Percentiles rank a stretch among this genome's conserved stretches.
Conservation (phyloP, 805 yeast genomes). For the Wickerhamiella occidentalis region DNA sequence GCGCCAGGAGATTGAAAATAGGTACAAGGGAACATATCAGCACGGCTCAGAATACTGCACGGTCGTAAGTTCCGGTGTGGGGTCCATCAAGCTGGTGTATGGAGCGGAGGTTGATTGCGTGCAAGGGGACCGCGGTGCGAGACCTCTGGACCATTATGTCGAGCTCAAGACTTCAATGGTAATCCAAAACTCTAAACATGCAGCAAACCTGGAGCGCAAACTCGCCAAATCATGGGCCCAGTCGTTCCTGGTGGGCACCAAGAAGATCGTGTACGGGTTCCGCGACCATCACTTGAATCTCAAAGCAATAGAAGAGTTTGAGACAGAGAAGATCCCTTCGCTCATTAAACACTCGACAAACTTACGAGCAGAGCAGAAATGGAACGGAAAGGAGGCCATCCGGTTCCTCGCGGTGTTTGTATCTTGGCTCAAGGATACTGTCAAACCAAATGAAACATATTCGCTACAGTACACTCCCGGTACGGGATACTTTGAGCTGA, state of each 20-base stretch:
- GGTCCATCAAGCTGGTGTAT: slow-evolving; percentile 49
- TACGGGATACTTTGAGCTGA: slow-evolving; percentile 14
- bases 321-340: slow-evolving; percentile 65
- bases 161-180: slow-evolving; percentile 67
- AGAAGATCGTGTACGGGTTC: slow-evolving; percentile 73
- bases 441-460: slow-evolving; percentile 41
- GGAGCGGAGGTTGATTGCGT: slow-evolving; percentile 93
- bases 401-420: slow-evolving; percentile 78
- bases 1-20: slow-evolving; percentile 53
- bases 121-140: slow-evolving; percentile 53
- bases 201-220: slow-evolving; percentile 59
- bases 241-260: slow-evolving; percentile 76
- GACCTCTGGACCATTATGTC: slow-evolving; percentile 56
- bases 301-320: slow-evolving; percentile 57
- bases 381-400: slow-evolving; percentile 66
- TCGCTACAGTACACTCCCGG: slow-evolving; percentile 13
- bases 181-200: slow-evolving; percentile 44
- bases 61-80: slow-evolving; percentile 78
- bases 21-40: slow-evolving; percentile 48
- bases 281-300: slow-evolving; percentile 61
- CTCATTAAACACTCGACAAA: slow-evolving; percentile 20
- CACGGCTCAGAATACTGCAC: slow-evolving; percentile 68
- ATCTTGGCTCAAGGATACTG: slow-evolving; percentile 55
- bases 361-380: slow-evolving; percentile 21
- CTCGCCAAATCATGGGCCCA: slow-evolving; percentile 84